Percentiles rank a stretch among this genome's conserved stretches.
These are phyloP conservation scores for Triangularia setosa DNA, from an alignment of 2,329 filamentous ascomycete genomes.

Conservation along the genomic window DNA sequence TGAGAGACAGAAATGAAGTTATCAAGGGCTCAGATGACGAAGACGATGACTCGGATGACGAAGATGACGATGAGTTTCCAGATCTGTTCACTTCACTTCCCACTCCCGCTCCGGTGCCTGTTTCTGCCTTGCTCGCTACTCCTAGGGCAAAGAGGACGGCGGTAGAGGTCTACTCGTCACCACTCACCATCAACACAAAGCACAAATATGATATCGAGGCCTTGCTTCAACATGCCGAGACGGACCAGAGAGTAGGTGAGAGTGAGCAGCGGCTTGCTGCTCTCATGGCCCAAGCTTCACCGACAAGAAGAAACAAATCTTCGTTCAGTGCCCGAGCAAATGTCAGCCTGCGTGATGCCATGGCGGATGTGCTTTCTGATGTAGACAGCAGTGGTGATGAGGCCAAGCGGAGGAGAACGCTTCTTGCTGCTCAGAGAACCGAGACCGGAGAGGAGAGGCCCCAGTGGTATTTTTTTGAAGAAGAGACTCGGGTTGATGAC, in stretches of 20 bases:
- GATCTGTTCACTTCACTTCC: conserved; percentile 38
- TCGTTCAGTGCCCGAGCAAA: neutral
- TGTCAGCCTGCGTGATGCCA: conserved; percentile 25
- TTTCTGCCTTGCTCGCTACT: conserved; percentile 32
- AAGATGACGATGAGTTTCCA: conserved; percentile 48
- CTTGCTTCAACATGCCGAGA: conserved; percentile 55
- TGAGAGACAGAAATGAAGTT: conserved; percentile 48
- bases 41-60: conserved; percentile 56
- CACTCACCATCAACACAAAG: conserved; percentile 48
- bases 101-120: conserved; percentile 6
- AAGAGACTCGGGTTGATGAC: conserved; percentile 23
- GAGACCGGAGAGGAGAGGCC: conserved; percentile 36
- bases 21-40: conserved; percentile 72
- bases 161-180: conserved; percentile 40
- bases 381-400: conserved; percentile 41
- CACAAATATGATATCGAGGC: conserved; percentile 63
- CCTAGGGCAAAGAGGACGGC: conserved; percentile 46
- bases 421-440: conserved; percentile 49
- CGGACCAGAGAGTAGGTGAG: conserved; percentile 57
- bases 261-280: conserved; percentile 45
- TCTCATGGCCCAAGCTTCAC: conserved; percentile 29
- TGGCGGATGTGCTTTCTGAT: conserved; percentile 32
- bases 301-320: conserved; percentile 10
- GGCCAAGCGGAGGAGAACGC: conserved; percentile 34
- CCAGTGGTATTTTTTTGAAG: conserved; percentile 49